Base-by-base conservation (phyloP, 176 grass and related monocot species). In the Echinochloa phyllopogon region DNA sequence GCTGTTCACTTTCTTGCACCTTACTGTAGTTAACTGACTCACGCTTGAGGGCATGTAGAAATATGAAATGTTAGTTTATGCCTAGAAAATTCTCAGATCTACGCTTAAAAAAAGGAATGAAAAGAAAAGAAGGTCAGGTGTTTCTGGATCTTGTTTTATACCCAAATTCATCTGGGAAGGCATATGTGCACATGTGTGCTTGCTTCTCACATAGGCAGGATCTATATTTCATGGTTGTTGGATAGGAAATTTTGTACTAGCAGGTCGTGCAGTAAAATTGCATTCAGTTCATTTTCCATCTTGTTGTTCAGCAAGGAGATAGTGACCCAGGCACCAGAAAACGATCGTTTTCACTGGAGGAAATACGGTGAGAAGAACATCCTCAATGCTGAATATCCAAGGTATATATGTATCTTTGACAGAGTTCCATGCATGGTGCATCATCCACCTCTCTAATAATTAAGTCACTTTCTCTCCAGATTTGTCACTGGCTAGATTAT, bases 301-400 rank as follows among this genome's bases (percentile, higher is more conserved):
- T 33, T 55, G n/a, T 23, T 81, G 55, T 69, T 57, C 45, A 90
- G 88, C 15, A 77, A 53, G 64, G 61, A 76, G 38, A 77, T 82
- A 55, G 3, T 72, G 4, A 82, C 83, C 5, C 38, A 82, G 6
- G 72, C 78, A 56, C 88, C 83, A 47, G 72, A 86, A 77, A 90
- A 85, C 6, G 83, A 90, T 40, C 20, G 10, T 53, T 90, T 82
- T 65, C 88, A 90, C 39, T 90, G 88, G 88, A 90, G 88, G 55
- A 90, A 90, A 65, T 90, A 90, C 65, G 88, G 88, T 0, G 88
- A 90, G 72, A 90, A 90, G 88, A 90, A 77, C 0, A 86, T 90
- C 56, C 83, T 86, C 25, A 21, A 86, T 48, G 53, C 64, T 77
- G 47, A 63, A n/a, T 71, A 82, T 77, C 88, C 78, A 77, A 86